These are phyloP conservation scores for Allomyces arbusculus DNA, from an alignment of 192 early-diverging fungal genomes.

Conservation along the genomic window DNA sequence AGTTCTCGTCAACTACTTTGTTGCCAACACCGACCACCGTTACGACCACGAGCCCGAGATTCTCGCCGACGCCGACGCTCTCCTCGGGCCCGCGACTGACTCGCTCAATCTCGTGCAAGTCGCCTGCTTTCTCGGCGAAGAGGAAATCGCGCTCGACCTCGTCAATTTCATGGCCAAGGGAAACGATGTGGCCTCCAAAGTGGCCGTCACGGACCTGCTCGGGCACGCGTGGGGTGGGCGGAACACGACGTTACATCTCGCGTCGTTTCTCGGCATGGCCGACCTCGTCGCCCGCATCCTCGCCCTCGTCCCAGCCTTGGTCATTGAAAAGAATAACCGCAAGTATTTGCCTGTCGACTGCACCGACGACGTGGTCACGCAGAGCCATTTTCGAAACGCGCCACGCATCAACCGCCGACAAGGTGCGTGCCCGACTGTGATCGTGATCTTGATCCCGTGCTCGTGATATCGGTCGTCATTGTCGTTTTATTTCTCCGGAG, in stretches of 20 bases:
- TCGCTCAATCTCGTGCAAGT: constrained; percentile 42
- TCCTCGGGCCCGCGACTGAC: constrained; percentile 29
- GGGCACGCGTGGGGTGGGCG: constrained; percentile 45
- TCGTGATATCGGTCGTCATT: constrained; percentile 7
- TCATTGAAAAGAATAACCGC: constrained; percentile 31
- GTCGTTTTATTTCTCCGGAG: constrained; percentile 8
- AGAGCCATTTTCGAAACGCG: constrained; percentile 7
- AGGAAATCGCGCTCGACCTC: constrained; percentile 39
- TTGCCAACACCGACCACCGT: constrained; percentile 27
- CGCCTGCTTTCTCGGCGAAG: constrained; percentile 38
- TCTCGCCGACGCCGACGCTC: constrained; percentile 31
- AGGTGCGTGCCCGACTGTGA: neutral
- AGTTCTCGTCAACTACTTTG: constrained; percentile 12
- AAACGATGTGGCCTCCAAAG: constrained; percentile 34
- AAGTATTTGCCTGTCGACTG: constrained; percentile 47
- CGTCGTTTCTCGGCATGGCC: constrained; percentile 39
- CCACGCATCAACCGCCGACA: neutral
- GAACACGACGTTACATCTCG: constrained; percentile 42
- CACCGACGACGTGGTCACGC: constrained; percentile 36
- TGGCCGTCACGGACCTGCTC: constrained; percentile 45
- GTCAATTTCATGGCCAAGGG: constrained; percentile 35
- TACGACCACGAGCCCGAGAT: constrained; percentile 35
- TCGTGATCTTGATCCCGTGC: constrained; percentile 8
- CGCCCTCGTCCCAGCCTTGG: constrained; percentile 21
- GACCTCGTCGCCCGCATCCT: constrained; percentile 33